Conservation (phyloP, 148 eudicot genomes). For the Tetragonia tetragonoides region DNA sequence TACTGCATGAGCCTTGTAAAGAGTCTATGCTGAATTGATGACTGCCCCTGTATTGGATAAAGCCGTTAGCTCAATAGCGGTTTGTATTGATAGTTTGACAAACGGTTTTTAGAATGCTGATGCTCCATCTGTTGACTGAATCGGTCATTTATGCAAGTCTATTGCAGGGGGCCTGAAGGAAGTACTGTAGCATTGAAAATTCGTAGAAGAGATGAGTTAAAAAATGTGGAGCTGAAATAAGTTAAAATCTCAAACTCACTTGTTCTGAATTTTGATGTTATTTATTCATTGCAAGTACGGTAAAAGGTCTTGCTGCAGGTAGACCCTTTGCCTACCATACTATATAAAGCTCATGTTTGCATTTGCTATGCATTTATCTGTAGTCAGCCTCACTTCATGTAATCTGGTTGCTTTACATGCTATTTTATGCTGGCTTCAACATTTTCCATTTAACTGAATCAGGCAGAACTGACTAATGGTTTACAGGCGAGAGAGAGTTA, state of each 20-base stretch:
- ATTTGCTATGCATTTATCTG: not conserved
- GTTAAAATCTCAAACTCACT: slow-evolving; percentile 20
- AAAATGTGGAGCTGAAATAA: slow-evolving; percentile 59
- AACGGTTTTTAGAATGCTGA: not conserved
- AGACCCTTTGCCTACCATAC: not conserved
- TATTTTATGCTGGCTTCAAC: slow-evolving; percentile 4
- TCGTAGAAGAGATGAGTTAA: slow-evolving; percentile 60
- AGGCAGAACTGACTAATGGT: slow-evolving; percentile 20
- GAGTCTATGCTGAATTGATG: not conserved
- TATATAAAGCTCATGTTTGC: not conserved
- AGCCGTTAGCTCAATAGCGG: not conserved
- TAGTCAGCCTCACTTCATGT: not conserved
- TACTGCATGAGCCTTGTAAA: not conserved
- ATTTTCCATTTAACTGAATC: not conserved
- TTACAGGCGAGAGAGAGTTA: slow-evolving; percentile 81
- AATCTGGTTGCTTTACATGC: not conserved
- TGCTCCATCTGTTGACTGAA: slow-evolving; percentile 13
- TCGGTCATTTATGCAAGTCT: slow-evolving; percentile 24
- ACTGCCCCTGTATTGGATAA: not conserved
- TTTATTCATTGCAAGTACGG: not conserved
- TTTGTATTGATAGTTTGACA: not conserved
- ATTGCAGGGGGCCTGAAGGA: slow-evolving; percentile 90
- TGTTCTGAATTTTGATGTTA: not conserved
- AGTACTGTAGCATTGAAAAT: slow-evolving; percentile 70
- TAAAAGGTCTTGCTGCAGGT: not conserved